Percentiles rank a stretch among this genome's conserved stretches.
Evolutionary conservation across 768 basidiomycete genomes (phyloP).

Genomic region (Panaeolus papilionaceus): DNA sequence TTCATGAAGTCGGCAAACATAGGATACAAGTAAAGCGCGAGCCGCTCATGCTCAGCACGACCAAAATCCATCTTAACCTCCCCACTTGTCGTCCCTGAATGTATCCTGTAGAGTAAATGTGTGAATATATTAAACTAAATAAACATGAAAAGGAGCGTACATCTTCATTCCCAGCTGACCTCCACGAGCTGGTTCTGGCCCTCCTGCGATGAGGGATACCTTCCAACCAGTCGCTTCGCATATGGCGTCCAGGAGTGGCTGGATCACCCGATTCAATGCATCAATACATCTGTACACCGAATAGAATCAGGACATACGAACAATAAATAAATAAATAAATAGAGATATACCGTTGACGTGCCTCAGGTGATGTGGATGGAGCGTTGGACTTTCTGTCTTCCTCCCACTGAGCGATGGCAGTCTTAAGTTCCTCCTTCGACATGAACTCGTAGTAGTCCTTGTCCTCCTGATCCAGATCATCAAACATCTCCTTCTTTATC

Average conservation of each 20-base stretch:
- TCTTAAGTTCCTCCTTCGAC: background rate
- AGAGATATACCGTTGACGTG: background rate
- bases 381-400: background rate
- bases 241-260: conserved; percentile 22
- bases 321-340: background rate
- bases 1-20: too few relatives aligned
- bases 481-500: conserved; percentile 7
- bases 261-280: conserved; percentile 17
- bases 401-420: background rate
- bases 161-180: conserved; percentile 11
- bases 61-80: background rate
- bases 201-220: conserved; percentile 21
- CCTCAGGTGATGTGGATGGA: background rate
- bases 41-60: background rate
- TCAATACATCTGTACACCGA: conserved; percentile 9
- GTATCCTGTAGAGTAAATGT: background rate
- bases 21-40: too few relatives aligned
- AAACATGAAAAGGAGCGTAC: too few relatives aligned
- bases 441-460: background rate
- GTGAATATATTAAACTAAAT: background rate
- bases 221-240: conserved; percentile 21
- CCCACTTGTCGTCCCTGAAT: background rate
- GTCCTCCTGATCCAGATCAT: background rate
- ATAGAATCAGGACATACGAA: background rate
- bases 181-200: conserved; percentile 23